Percentiles rank a stretch among this genome's conserved stretches.
Evolutionary conservation across 2,329 filamentous ascomycete species (phyloP).

Genomic region (Ophiostoma populinum): DNA sequence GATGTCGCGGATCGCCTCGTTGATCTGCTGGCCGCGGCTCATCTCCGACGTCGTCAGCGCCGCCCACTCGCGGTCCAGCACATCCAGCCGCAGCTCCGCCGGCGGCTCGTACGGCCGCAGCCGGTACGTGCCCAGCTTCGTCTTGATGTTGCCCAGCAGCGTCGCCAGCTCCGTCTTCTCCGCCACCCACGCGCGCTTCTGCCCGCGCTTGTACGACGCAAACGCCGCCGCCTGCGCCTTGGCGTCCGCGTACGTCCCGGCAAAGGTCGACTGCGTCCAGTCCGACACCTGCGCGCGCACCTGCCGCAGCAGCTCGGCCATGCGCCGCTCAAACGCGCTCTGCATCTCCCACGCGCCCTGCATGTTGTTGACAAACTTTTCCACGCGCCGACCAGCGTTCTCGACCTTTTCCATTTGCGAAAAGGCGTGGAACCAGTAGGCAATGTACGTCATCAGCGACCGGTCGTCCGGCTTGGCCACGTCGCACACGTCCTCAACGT

Average conservation of each 20-base stretch:
- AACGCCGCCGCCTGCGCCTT: conserved; percentile 75
- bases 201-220: conserved; percentile 72
- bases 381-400: conserved; percentile 86
- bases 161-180: conserved; percentile 94
- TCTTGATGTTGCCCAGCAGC: conserved; percentile 94
- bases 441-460: conserved; percentile 97
- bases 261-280: conserved; percentile 70
- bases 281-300: conserved; percentile 55
- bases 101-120: conserved; percentile 84
- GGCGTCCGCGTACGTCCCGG: conserved; percentile 82
- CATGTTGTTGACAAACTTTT: conserved; percentile 99
- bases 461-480: conserved; percentile 91
- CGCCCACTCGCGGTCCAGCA: conserved; percentile 69
- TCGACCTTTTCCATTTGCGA: conserved; percentile 98
- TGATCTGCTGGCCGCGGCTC: conserved; percentile 79
- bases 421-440: conserved; percentile 99
- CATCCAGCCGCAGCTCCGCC: conserved; percentile 62
- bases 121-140: conserved; percentile 88
- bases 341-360: conserved; percentile 99
- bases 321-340: conserved; percentile 80
- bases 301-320: conserved; percentile 62
- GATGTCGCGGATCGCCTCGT: conserved; percentile 96
- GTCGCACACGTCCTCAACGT: conserved; percentile 96
- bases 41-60: conserved; percentile 70
- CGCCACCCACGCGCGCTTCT: conserved; percentile 90